Conservation (phyloP, 1,284 basidiomycete genomes). For the Fomitopsis betulina region DNA sequence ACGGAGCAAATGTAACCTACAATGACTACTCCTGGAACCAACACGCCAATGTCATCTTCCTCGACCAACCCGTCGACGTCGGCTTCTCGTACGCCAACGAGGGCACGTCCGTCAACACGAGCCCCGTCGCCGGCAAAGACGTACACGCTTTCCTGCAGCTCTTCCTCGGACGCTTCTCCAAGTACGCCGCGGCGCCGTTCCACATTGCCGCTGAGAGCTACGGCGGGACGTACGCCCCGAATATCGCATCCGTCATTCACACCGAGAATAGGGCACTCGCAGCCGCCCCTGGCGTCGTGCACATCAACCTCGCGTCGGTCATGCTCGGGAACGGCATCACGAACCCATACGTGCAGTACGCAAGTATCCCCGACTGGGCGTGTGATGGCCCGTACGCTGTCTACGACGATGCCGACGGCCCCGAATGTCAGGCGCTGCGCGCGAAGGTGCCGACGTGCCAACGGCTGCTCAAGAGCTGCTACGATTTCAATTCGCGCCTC, state of each 20-base stretch:
- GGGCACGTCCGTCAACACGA: slow-evolving; percentile 41
- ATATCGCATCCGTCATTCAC: slow-evolving; percentile 75
- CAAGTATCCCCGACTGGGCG: slow-evolving; percentile 75
- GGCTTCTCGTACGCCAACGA: slow-evolving; percentile 55
- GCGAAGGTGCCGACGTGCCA: slow-evolving; percentile 70
- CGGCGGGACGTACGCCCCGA: slow-evolving; percentile 79
- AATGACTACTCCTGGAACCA: slow-evolving; percentile 49
- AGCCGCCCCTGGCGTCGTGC: slow-evolving; percentile 34
- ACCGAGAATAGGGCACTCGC: slow-evolving; percentile 62
- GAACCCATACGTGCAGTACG: slow-evolving; percentile 71
- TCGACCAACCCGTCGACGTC: slow-evolving; percentile 57
- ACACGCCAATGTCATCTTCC: slow-evolving; percentile 42
- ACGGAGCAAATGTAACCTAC: slow-evolving; percentile 63
- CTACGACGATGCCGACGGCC: slow-evolving; percentile 62
- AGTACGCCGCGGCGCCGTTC: slow-evolving; percentile 67
- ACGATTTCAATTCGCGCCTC: slow-evolving; percentile 51
- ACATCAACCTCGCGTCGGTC: slow-evolving; percentile 77
- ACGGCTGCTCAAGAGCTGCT: slow-evolving; percentile 62
- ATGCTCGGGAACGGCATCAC: slow-evolving; percentile 84
- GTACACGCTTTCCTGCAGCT: slow-evolving; percentile 87
- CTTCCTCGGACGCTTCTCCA: slow-evolving; percentile 71
- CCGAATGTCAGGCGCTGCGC: slow-evolving; percentile 60
- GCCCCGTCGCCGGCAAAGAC: slow-evolving; percentile 45
- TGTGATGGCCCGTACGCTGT: slow-evolving; percentile 79
- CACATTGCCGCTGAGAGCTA: slow-evolving; percentile 77